Base-by-base conservation (phyloP, 805 yeast genomes). In the Metschnikowia cerradonensis region DNA sequence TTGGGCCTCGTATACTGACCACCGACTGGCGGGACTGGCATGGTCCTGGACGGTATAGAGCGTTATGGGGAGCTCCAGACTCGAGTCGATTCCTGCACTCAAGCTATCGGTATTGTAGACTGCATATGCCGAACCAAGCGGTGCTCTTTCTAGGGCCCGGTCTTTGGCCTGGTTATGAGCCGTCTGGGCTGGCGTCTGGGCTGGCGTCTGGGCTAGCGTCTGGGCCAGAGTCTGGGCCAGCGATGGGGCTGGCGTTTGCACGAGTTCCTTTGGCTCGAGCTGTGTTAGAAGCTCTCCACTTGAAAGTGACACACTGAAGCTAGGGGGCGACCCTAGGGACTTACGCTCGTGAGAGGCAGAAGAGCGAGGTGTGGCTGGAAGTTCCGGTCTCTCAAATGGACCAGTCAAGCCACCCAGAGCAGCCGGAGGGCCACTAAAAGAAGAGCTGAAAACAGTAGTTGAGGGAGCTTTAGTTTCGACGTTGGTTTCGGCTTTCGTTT, bases 11-110 rank as follows among this genome's bases (percentile, higher is more conserved):
- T 52, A 45, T 23, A 44, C 53, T 2, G 54, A 47, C 52, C 55
- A 47, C 2, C 56, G 38, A 10, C 26, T 35, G 10, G 40, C 23
- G 3, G 49, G 39, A 8, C 39, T 38, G 37, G 41, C 19, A 42
- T 55, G 59, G 44, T 67, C 69, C 11, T 66, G 70, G 26, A 67
- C 71, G 32, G 64, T 62, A 51, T 65, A 67, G 33, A 66, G 53
- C 60, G 63, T 63, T 13, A 64, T 55, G 15, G 71, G 71, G 38
- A 67, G 56, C 35, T 64, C 66, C 8, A 61, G 54, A 10, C 47
- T 49, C 20, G 63, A 58, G 50, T 67, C 70, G 6, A 66, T 34
- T 1, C 67, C 70, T 2, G 72, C 71, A 4, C 63, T 61, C 26
- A 67, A 56, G 41, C 63, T 56, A 22, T 36, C 45, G 4, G 45